phyloP scores from a whole-genome alignment of 352 stramenopile species.

The Globisporangium ultimum region DNA sequence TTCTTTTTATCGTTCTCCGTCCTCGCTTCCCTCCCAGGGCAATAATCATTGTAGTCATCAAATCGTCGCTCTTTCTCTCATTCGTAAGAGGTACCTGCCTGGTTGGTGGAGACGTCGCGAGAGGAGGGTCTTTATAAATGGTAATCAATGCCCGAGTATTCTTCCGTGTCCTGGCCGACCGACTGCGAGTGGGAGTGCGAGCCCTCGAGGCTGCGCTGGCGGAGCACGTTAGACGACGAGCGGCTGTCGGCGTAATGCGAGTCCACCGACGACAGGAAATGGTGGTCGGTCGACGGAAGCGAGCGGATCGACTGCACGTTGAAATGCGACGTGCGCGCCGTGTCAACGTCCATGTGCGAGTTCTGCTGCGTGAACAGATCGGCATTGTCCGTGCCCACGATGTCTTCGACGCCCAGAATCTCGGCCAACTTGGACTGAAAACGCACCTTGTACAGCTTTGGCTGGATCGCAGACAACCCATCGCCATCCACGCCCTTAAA shows the following conservation, averaged over 20 bases:
- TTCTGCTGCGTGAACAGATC: slow-evolving; percentile 81
- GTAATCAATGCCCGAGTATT: slow-evolving; percentile 85
- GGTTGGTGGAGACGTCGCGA: too few relatives aligned
- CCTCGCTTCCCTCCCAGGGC: too few relatives aligned
- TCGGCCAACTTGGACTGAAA: slow-evolving; percentile 88
- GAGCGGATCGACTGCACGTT: slow-evolving; percentile 70
- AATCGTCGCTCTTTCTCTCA: too few relatives aligned
- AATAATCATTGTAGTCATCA: too few relatives aligned
- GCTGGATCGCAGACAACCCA: slow-evolving; percentile 80
- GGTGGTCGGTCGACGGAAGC: slow-evolving; percentile 60
- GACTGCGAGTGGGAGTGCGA: slow-evolving; percentile 51
- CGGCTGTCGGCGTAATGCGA: slow-evolving; percentile 62
- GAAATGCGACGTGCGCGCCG: slow-evolving; percentile 47
- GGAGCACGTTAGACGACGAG: slow-evolving; percentile 40
- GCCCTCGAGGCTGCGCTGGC: slow-evolving; percentile 56
- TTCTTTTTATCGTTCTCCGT: too few relatives aligned
- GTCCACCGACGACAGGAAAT: slow-evolving; percentile 52
- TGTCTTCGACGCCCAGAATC: slow-evolving; percentile 77
- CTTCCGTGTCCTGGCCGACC: slow-evolving; percentile 73
- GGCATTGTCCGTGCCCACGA: slow-evolving; percentile 38
- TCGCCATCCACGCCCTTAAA: slow-evolving; percentile 79
- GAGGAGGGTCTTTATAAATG: slow-evolving; percentile 48
- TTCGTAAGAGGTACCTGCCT: too few relatives aligned
- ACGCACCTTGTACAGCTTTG: slow-evolving; percentile 78
- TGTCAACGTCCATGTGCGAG: slow-evolving; percentile 87